phyloP scores from a whole-genome alignment of 176 grass and related monocot species.

The Aegilops sharonensis region DNA sequence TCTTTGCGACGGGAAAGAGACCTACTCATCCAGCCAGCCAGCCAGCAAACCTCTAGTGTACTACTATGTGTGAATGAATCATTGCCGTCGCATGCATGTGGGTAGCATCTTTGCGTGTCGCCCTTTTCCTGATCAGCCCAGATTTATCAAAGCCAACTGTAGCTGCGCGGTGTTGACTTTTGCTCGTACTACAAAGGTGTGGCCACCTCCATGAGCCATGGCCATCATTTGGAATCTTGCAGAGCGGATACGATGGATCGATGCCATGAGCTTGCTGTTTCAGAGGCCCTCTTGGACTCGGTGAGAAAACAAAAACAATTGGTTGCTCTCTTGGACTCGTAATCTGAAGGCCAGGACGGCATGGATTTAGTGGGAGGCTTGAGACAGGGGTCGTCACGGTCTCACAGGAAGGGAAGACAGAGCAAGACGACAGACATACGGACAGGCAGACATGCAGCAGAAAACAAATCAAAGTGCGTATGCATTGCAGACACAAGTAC shows the following conservation, averaged over 20 bases:
- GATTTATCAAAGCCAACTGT: constrained; percentile 8
- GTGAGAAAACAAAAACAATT: too few relatives aligned
- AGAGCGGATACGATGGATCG: neutral
- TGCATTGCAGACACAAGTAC: neutral
- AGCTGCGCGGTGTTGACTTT: constrained; percentile 30
- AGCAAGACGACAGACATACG: constrained; percentile 1
- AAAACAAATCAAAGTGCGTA: constrained; percentile 26
- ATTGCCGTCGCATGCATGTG: constrained; percentile 30
- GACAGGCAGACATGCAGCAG: neutral
- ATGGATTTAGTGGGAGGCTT: neutral
- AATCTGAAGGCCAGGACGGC: neutral
- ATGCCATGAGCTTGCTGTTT: neutral
- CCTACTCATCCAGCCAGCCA: neutral
- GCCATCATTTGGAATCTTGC: constrained; percentile 17
- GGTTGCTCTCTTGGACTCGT: neutral
- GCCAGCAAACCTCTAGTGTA: neutral
- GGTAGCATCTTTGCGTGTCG: constrained; percentile 36
- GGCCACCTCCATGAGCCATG: neutral
- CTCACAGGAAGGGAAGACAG: neutral
- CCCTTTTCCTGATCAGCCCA: constrained; percentile 32
- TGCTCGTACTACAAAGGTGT: neutral
- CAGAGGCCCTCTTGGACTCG: too few relatives aligned
- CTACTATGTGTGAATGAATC: neutral
- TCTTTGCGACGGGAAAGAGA: constrained; percentile 19
- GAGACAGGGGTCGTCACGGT: neutral